Evolutionary conservation across 2,329 filamentous ascomycete genomes (phyloP), one percentile per base, ranked within the genome.

Genomic region (Claviceps digitariae): DNA sequence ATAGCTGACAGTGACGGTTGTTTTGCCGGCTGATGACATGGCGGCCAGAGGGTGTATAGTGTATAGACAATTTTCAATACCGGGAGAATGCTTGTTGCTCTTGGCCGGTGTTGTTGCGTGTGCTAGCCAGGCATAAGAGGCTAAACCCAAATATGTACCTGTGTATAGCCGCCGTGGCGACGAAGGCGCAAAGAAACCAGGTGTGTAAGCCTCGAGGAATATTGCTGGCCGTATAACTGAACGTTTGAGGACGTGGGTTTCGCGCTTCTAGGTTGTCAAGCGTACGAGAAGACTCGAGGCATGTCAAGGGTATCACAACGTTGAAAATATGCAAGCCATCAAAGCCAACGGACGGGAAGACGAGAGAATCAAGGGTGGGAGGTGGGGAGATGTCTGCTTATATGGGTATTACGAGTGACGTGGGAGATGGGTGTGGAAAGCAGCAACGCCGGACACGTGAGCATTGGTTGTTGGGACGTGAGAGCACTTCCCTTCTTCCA

Each of bases 1-100:
- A 69, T 81, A 88, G 53, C 74, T 78, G 61, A 90, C 76, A 41
- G 73, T 79, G 29, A 81, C 71, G 23, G 73, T 65, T 21, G 73
- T 66, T 47, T 60, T 60, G 41, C 59, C 29, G 10, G 58, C 52
- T 44, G 60, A 47, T 44, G 60, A 47, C 57, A 64, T 62, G 50
- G 15, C 34, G 21, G 17, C 40, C 7, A 23, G 25, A 12, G 4
- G 20, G 6, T 23, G 7, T 34, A 44, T 5, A 21, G 15, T 15
- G 6, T 25, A 9, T 57, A 9, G 7, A 54, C 54, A 51, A 53
- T 25, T n/a, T n/a, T n/a, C 44, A 7, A 45, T 46, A 20, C 15
- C 10, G 23, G 15, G 15, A 23, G 12, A n/a, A 20, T 17, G 5
- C 27, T 20, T 48, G 25, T 13, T 21, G 25, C 44, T 46, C 31